Base-by-base conservation (phyloP, 208 protist species). In the Willaertia magna region DNA sequence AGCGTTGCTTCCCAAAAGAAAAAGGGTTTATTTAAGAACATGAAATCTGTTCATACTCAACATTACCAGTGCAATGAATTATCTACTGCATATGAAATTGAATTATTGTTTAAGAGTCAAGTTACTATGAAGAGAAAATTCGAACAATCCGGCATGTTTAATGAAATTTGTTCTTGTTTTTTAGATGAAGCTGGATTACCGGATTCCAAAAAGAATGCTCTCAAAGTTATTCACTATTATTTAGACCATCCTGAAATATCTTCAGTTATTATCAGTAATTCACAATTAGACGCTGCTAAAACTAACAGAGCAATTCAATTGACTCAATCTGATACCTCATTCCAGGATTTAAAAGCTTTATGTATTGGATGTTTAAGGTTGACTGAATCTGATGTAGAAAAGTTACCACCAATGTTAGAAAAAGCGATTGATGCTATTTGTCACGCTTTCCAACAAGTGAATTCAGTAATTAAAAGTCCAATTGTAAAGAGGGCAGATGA, bases 171-270 rank as follows among this genome's bases (percentile, higher is more conserved):
- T 44, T 47, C 51, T 52, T 87, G 91, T 43, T 87, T 92, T 39
- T 67, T 92, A 22, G 90, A 92, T 85, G 90, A 92, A 81, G 90
- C 75, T 18, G 88, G 90, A 52, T 76, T 92, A 46, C 85, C 90
- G 4, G 61, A 88, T 44, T 44, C 90, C 40, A 30, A 87, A 44
- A 74, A 85, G 30, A 43, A 61, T 22, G 49, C 90, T n/a, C 51
- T 92, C 84, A 92, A 92, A 84, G 88, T 92, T 22, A 46, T 92
- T 34, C 90, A 92, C 43, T 91, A 88, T 40, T 85, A 89, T 46
- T 76, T 92, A 9, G 90, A 92, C 59, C 88, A 92, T 34, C 52
- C 88, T n/a, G 44, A 90, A n/a, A 83, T 91, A 34, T 43, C 84
- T 44, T 74, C 46, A 4, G 75, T 92, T 46, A 88, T 90, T 4